Evolutionary conservation across 1,284 basidiomycete species (phyloP), one percentile per base, ranked within the genome.

Genomic region (Trichosporon ovoides): DNA sequence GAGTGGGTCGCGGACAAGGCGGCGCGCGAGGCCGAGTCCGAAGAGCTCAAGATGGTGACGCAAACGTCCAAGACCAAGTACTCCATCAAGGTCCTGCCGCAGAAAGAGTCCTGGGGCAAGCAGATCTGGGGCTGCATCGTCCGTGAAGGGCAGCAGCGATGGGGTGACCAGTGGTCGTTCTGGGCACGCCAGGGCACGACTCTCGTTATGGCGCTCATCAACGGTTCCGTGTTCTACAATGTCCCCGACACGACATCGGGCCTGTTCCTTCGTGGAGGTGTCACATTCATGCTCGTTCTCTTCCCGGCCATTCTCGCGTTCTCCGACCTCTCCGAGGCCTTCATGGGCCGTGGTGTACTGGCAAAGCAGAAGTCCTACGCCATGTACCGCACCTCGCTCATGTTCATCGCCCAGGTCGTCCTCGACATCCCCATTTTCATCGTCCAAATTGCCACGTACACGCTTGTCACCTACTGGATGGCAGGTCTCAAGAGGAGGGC

Each of bases 151-250:
- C 74, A 75, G 57, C 62, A 71, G 54, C 65, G 73, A 56, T 76
- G 74, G 74, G 72, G 71, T 56, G 61, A 63, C 56, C 56, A 60
- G 54, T 60, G 58, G 61, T 58, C 56, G 11, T 54, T 63, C 7
- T 73, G 74, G 71, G 71, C 65, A 37, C 71, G 71, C 49, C 71
- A 70, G 52, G 66, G 53, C 12, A 70, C 70, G 7, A 70, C 69
- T 1, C 48, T 73, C 34, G 62, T 73, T 43, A 68, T 68, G 55
- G 68, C 68, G 10, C 62, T 72, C 13, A 64, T 72, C 85, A 60
- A 87, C 58, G 89, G 91, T 12, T 88, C 87, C 0, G 82, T 87
- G 35, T 95, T 89, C 79, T 80, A 86, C 62, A 79, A 83, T 5
- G 77, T 87, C 52, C 79, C 84, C 0, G 78, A 84, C 16, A 74